Conservation (phyloP, 148 eudicot species). For the Rhododendron mucronatum region DNA sequence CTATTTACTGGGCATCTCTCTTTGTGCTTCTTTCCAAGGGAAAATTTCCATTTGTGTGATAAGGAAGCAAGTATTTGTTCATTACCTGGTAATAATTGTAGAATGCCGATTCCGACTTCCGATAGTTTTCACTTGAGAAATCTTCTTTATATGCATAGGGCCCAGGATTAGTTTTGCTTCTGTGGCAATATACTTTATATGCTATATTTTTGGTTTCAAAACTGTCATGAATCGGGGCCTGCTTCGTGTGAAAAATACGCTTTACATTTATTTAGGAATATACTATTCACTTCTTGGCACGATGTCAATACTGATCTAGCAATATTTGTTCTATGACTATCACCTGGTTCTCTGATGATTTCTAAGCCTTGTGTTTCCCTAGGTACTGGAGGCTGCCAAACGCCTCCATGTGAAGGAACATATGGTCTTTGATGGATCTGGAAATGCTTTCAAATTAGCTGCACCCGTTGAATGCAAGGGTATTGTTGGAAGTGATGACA, state of each 20-base stretch:
- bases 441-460: conserved; percentile 77
- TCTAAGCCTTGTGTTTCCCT: conserved; percentile 6
- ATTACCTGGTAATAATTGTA: neutral
- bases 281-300: neutral
- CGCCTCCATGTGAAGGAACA: conserved; percentile 94
- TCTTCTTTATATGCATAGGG: neutral
- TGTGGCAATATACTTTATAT: neutral
- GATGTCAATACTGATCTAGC: neutral
- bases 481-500: conserved; percentile 98
- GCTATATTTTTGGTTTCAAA: neutral
- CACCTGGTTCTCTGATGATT: neutral
- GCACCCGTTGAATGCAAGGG: conserved; percentile 99
- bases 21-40: neutral
- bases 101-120: neutral
- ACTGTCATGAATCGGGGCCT: neutral
- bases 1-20: neutral
- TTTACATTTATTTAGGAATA: neutral
- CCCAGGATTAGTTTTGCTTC: neutral
- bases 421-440: conserved; percentile 84
- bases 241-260: neutral
- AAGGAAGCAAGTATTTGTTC: neutral
- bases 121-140: neutral
- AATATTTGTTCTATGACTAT: neutral
- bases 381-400: conserved; percentile 95
- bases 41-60: neutral